phyloP scores from a whole-genome alignment of 352 stramenopile species.

The Phytopythium sindhum region DNA sequence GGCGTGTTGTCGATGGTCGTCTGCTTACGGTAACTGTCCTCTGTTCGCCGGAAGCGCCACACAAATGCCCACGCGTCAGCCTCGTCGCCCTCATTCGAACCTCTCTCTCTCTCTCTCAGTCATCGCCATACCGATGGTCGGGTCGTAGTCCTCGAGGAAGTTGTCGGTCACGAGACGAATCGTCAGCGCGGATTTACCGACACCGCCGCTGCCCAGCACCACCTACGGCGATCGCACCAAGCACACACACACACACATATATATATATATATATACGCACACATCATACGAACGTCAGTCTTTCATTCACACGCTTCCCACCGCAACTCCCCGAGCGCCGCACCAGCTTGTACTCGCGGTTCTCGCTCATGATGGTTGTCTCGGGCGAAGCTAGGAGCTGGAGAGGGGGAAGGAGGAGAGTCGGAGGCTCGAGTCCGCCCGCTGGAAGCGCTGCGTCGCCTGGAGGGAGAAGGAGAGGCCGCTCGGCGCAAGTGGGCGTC shows the following conservation, averaged over 20 bases:
- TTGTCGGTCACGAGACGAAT: slow-evolving; percentile 91
- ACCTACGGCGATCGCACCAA: slow-evolving; percentile 30
- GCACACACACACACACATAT: too few relatives aligned
- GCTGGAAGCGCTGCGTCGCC: background rate
- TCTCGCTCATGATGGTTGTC: slow-evolving; percentile 41
- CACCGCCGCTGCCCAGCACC: slow-evolving; percentile 86
- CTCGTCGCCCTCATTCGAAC: background rate
- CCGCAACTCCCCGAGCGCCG: slow-evolving; percentile 4
- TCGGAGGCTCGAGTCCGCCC: background rate
- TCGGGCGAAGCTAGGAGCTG: background rate
- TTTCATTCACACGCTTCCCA: background rate
- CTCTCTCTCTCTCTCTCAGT: background rate
- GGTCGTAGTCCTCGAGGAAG: slow-evolving; percentile 93
- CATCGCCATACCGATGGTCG: slow-evolving; percentile 72
- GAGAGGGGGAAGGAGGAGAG: background rate
- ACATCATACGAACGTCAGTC: background rate
- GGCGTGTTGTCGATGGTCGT: slow-evolving; percentile 81
- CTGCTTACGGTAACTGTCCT: slow-evolving; percentile 92
- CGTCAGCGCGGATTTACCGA: slow-evolving; percentile 91
- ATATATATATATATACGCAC: too few relatives aligned
- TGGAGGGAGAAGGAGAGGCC: background rate
- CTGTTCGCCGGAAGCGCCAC: slow-evolving; percentile 19
- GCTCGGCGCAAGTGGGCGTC: background rate
- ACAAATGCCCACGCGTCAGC: background rate
- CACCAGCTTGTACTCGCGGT: slow-evolving; percentile 86